phyloP scores from a whole-genome alignment of 352 stramenopile species.

The Globisporangium heterothallicum region DNA sequence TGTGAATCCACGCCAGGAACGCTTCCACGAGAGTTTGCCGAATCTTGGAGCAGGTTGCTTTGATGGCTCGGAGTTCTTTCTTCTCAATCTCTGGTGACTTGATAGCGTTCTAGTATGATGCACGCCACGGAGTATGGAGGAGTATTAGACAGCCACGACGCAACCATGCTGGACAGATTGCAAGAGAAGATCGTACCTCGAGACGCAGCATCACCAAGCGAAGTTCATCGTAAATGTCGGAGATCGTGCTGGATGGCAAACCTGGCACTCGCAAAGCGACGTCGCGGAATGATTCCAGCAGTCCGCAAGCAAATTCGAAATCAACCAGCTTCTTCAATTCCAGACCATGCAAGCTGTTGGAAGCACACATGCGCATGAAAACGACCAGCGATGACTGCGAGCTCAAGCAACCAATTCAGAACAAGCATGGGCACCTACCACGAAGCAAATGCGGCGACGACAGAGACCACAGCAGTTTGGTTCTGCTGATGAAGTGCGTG shows the following conservation, averaged over 20 bases:
- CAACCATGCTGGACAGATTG: background rate
- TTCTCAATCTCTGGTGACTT: conserved; percentile 29
- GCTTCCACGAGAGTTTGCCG: conserved; percentile 59
- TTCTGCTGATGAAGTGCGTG: conserved; percentile 21
- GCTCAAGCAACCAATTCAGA: too few species aligned
- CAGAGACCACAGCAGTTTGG: conserved; percentile 9
- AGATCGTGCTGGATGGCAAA: conserved; percentile 20
- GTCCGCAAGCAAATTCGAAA: conserved; percentile 50
- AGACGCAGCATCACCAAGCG: conserved; percentile 48
- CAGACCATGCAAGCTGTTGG: conserved; percentile 30
- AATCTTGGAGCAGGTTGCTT: conserved; percentile 45
- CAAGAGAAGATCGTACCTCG: conserved; percentile 29
- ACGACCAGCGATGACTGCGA: too few species aligned
- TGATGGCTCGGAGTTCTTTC: conserved; percentile 35
- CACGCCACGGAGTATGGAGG: background rate
- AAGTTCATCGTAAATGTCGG: conserved; percentile 32
- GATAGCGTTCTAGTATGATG: conserved; percentile 15
- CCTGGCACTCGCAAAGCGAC: conserved; percentile 33
- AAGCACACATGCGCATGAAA: background rate
- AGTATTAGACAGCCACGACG: too few species aligned
- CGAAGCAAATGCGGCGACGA: conserved; percentile 15
- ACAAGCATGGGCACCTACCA: conserved; percentile 25
- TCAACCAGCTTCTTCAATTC: conserved; percentile 30
- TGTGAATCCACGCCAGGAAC: conserved; percentile 64
- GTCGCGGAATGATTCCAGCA: conserved; percentile 57